Evolutionary conservation across 441 rosid genomes (phyloP), one percentile per base, ranked within the genome.

Genomic region (Erysimum cheiri): DNA sequence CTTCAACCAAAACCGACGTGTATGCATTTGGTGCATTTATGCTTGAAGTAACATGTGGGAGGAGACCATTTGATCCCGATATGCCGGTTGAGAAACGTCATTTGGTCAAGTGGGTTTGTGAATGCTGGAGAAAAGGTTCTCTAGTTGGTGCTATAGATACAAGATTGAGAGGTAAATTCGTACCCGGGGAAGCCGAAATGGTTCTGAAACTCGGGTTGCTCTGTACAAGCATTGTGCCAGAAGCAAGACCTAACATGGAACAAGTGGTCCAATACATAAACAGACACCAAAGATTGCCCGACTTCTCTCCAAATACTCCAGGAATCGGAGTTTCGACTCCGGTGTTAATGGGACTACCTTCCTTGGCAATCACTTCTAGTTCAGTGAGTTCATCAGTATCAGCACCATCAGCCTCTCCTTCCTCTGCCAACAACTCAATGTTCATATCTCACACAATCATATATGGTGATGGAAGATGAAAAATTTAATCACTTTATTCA

Each of bases 161-260:
- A 48, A 72, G 65, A 65, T 3, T 72, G 29, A 24, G 52, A 28
- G 11, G 64, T 10, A 62, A 28, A 3, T 58, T 22, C 3, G 32
- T 47, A 46, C 60, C 3, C 4, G 60, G 1, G 9, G 76, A 64
- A 72, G 50, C 28, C 1, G 76, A 41, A 56, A 40, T 67, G 13
- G 50, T 72, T 56, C 36, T 72, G 60, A 72, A 60, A 60, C 63
- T 85, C 7, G 65, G 70, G 12, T 83, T 89, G 4, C 84, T 88
- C 13, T 85, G 88, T 14, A 78, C 90, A 0, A 69, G 64, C 19
- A 39, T 58, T 12, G 12, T 58, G 6, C 81, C 84, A 53, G 81
- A 84, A 24, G 72, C 83, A 12, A 80, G 82, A 36, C 81, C 87
- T 3, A 68, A 64, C 2, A 28, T 11, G 70, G 66, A n/a, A 49